A percentile compares a stretch with the other conserved stretches of the same genome.
Conservation (phyloP, 148 eudicot genomes). For the Beta vulgaris region DNA sequence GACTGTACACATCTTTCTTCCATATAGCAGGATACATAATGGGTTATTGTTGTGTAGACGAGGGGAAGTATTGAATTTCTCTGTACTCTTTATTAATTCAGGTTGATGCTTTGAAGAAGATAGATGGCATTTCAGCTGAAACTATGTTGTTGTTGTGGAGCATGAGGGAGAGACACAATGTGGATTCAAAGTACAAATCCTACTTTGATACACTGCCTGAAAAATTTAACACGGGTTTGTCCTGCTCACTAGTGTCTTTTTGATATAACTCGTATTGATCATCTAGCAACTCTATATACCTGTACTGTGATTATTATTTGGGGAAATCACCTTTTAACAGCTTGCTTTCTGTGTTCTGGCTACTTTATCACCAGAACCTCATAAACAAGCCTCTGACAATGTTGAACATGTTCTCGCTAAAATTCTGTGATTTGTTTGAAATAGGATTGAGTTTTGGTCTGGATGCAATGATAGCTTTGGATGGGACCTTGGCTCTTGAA, state of each 20-base stretch:
- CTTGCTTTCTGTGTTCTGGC: background rate
- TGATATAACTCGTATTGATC: too few species aligned
- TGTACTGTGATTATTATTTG: background rate
- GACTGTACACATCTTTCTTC: background rate
- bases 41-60: background rate
- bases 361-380: background rate
- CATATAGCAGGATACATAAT: background rate
- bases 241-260: conserved; percentile 6
- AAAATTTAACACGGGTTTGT: conserved; percentile 80
- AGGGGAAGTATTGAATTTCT: conserved; percentile 8
- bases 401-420: conserved; percentile 8
- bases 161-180: conserved; percentile 89
- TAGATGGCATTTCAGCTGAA: conserved; percentile 76
- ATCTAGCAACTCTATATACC: too few species aligned
- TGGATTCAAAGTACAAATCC: conserved; percentile 51
- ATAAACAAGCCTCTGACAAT: background rate
- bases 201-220: conserved; percentile 89
- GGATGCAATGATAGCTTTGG: conserved; percentile 68
- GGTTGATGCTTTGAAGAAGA: conserved; percentile 53
- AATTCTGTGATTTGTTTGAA: conserved; percentile 18
- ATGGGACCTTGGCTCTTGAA: conserved; percentile 72
- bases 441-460: conserved; percentile 88
- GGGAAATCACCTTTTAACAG: background rate
- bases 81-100: conserved; percentile 27
- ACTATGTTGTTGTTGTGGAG: conserved; percentile 94